Evolutionary conservation across 371 early-diverging fungal genomes (phyloP).

Genomic region (Furculomyces boomerangus): DNA sequence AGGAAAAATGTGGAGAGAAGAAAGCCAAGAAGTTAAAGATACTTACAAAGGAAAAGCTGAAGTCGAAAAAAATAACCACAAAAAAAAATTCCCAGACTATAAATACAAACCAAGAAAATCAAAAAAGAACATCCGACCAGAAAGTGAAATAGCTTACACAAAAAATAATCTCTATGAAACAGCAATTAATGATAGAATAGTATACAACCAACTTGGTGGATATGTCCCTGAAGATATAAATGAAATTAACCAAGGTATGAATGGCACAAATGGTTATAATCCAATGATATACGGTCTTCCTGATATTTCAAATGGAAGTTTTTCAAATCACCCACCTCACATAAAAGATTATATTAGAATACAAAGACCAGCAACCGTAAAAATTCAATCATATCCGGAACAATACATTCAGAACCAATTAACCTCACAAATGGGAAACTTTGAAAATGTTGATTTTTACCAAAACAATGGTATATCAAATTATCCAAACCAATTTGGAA

Average conservation of each 20-base stretch:
- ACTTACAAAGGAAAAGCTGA: constrained; percentile 32
- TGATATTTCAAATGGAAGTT: neutral
- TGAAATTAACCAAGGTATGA: no score
- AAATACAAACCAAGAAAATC: constrained; percentile 47
- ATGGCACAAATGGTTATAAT: neutral
- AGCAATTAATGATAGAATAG: no score
- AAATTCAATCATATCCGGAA: neutral
- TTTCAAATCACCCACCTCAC: neutral
- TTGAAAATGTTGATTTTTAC: neutral
- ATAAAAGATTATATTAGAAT: neutral
- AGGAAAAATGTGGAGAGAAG: constrained; percentile 46
- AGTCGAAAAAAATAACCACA: constrained; percentile 33
- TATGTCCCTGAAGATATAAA: no score
- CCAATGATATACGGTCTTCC: neutral
- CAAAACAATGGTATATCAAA: neutral
- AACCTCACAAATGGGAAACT: neutral
- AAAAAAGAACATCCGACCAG: constrained; percentile 16
- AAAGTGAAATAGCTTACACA: neutral
- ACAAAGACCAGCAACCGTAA: neutral
- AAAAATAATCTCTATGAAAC: no score
- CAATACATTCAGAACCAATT: neutral
- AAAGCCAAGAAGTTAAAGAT: constrained; percentile 32
- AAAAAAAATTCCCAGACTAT: constrained; percentile 42
- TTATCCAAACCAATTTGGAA: neutral
- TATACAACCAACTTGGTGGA: no score